phyloP scores from a whole-genome alignment of 768 basidiomycete species.

The Arthromyces matolae region DNA sequence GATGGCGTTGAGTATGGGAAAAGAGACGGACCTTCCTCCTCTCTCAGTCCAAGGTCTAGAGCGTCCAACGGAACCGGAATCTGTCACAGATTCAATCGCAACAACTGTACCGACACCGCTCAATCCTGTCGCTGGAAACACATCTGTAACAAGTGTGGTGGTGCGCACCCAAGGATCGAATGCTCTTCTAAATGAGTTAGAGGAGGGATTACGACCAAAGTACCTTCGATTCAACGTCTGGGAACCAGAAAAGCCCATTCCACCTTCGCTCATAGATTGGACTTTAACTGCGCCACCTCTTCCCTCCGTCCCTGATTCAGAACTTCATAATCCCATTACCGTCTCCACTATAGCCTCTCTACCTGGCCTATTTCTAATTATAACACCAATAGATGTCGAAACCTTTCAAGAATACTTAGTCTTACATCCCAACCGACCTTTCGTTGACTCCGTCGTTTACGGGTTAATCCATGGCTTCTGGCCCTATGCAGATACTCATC shows the following conservation, averaged over 20 bases:
- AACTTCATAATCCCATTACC: not conserved
- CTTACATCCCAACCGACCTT: conserved; percentile 31
- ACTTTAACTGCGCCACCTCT: not conserved
- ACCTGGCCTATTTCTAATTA: conserved; percentile 10
- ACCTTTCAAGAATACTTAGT: conserved; percentile 20
- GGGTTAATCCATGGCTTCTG: conserved; percentile 36
- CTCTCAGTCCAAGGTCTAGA: too few species aligned
- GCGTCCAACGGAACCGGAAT: too few species aligned
- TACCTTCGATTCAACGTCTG: not conserved
- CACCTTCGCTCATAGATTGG: not conserved
- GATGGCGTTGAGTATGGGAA: too few species aligned
- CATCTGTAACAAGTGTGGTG: too few species aligned
- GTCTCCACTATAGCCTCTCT: not conserved
- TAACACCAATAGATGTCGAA: conserved; percentile 31
- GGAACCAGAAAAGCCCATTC: not conserved
- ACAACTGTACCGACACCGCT: too few species aligned
- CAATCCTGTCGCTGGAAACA: too few species aligned
- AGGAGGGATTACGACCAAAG: too few species aligned
- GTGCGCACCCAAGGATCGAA: too few species aligned
- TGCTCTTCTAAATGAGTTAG: too few species aligned
- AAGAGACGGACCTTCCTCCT: too few species aligned
- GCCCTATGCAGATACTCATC: conserved; percentile 28
- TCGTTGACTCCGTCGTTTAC: conserved; percentile 26
- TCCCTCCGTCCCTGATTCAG: not conserved
- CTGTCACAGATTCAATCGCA: too few species aligned